Percentiles rank a stretch among this genome's conserved stretches.
Conservation (phyloP, 768 basidiomycete genomes). For the Lentinula edodes region DNA sequence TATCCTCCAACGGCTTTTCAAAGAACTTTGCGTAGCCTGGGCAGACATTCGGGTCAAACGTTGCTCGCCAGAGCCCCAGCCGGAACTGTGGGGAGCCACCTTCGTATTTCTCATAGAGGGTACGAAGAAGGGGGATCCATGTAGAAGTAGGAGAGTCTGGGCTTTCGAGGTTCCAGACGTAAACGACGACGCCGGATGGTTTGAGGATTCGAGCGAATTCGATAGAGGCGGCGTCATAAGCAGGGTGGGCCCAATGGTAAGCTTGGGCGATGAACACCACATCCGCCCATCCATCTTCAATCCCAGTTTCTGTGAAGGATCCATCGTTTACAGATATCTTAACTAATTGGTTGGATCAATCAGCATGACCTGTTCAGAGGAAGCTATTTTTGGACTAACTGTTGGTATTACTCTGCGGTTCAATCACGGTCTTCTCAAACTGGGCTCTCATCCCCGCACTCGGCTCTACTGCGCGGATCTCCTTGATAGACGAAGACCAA, state of each 20-base stretch:
- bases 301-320: constrained; percentile 60
- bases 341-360: background rate
- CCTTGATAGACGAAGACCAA: constrained; percentile 43
- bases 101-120: constrained; percentile 65
- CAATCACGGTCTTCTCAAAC: constrained; percentile 52
- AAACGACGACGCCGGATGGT: constrained; percentile 60
- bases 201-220: constrained; percentile 83
- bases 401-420: constrained; percentile 28
- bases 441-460: constrained; percentile 79
- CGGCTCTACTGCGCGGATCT: constrained; percentile 74
- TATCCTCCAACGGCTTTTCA: constrained; percentile 48
- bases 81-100: constrained; percentile 79
- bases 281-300: constrained; percentile 68
- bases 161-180: constrained; percentile 93
- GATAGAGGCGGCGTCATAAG: constrained; percentile 61
- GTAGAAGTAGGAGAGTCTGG: constrained; percentile 25
- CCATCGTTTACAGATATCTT: constrained; percentile 51
- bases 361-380: too few species aligned
- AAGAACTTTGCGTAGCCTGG: constrained; percentile 56
- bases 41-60: constrained; percentile 46
- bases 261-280: constrained; percentile 80
- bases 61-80: constrained; percentile 63
- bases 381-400: background rate
- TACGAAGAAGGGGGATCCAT: constrained; percentile 76
- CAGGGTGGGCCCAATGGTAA: constrained; percentile 86